Conservation (phyloP, 345 rosid species). For the Sisymbrium altissimum region DNA sequence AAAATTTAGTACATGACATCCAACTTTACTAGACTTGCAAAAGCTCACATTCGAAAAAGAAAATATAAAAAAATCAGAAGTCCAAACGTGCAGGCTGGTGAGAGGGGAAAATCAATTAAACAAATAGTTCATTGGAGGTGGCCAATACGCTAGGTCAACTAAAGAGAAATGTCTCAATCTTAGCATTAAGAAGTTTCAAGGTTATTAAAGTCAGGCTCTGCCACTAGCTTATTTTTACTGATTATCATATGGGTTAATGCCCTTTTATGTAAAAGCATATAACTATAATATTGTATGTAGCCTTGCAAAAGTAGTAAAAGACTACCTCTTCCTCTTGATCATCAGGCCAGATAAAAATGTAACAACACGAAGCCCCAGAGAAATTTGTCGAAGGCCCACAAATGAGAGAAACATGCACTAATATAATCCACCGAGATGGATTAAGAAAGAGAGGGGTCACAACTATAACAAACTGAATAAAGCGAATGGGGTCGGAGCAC, state of each 20-base stretch:
- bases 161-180: constrained; percentile 6
- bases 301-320: constrained; percentile 11
- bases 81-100: constrained; percentile 20
- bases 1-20: neutral
- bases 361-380: neutral
- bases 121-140: constrained; percentile 6
- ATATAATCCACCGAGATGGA: neutral
- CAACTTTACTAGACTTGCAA: neutral
- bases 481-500: constrained; percentile 39
- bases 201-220: constrained; percentile 6
- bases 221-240: constrained; percentile 25
- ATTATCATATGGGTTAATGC: constrained; percentile 15
- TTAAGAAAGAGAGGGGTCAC: constrained; percentile 13
- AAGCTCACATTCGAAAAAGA: neutral
- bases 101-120: constrained; percentile 29
- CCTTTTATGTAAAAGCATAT: neutral
- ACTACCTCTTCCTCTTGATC: neutral
- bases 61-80: constrained; percentile 21
- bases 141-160: constrained; percentile 35
- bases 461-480: constrained; percentile 16
- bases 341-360: neutral
- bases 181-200: constrained; percentile 16
- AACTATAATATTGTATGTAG: neutral
- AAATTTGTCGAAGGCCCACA: neutral
- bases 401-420: constrained; percentile 9